Evolutionary conservation across 1,284 basidiomycete genomes (phyloP).

Genomic region (Leccinum solheimii): DNA sequence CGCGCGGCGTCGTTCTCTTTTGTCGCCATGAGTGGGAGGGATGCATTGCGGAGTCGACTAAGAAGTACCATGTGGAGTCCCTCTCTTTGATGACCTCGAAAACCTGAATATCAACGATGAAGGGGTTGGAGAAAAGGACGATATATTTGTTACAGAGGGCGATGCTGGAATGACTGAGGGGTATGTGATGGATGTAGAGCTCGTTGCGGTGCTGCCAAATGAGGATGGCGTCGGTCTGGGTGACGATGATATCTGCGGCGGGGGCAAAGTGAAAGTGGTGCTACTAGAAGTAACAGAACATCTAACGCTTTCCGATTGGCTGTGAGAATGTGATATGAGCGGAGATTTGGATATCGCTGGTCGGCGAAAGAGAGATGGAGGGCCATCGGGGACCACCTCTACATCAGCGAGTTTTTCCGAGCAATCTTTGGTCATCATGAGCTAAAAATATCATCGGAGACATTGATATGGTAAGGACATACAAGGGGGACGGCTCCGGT

Average conservation of each 20-base stretch:
- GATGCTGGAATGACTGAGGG: conserved; percentile 39
- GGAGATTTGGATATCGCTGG: conserved; percentile 41
- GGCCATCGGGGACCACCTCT: conserved; percentile 26
- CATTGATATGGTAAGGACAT: conserved; percentile 11
- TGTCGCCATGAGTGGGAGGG: too few relatives aligned
- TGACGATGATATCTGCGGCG: conserved; percentile 27
- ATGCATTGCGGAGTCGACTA: too few relatives aligned
- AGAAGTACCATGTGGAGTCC: too few relatives aligned
- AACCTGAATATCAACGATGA: conserved; percentile 21
- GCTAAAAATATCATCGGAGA: conserved; percentile 15
- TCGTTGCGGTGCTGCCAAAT: conserved; percentile 31
- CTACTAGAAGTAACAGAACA: not conserved
- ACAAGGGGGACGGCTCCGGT: conserved; percentile 22
- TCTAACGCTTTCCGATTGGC: conserved; percentile 47
- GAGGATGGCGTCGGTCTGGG: conserved; percentile 37
- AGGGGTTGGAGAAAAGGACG: conserved; percentile 33
- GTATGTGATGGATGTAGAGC: conserved; percentile 44
- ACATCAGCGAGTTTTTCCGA: conserved; percentile 16
- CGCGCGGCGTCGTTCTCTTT: too few relatives aligned
- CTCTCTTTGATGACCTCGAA: too few relatives aligned
- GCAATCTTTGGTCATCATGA: conserved; percentile 16
- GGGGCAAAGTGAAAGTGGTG: conserved; percentile 11
- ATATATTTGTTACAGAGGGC: conserved; percentile 38
- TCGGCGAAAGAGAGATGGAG: conserved; percentile 38
- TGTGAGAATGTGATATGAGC: conserved; percentile 41